Conservation (phyloP, 208 protist genomes). For the Wallacemonas sp. region DNA sequence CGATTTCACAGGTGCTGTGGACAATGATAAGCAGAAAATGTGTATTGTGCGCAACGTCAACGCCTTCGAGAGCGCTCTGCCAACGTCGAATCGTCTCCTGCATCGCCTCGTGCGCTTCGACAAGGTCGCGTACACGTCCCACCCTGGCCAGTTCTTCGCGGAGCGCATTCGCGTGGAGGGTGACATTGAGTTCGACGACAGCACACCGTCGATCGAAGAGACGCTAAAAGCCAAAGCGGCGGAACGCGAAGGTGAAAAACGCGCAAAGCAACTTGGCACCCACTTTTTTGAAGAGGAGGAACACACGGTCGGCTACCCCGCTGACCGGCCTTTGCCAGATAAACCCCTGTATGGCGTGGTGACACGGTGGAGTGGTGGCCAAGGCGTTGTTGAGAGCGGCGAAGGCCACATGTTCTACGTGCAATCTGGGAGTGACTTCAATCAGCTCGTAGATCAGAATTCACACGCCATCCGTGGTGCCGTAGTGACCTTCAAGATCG, state of each 20-base stretch:
- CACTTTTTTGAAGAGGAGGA: conserved; percentile 25
- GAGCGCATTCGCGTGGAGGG: conserved; percentile 68
- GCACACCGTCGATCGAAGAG: conserved; percentile 35
- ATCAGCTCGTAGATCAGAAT: conserved; percentile 67
- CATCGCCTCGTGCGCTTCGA: conserved; percentile 62
- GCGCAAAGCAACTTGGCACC: conserved; percentile 20
- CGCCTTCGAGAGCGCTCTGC: conserved; percentile 78
- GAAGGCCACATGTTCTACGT: conserved; percentile 74
- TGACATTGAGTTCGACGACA: conserved; percentile 47
- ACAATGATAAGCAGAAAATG: conserved; percentile 15
- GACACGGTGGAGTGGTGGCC: conserved; percentile 89
- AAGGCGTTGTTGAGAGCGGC: conserved; percentile 76
- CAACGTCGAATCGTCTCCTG: conserved; percentile 66
- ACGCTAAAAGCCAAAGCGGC: conserved; percentile 39
- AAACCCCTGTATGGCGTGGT: conserved; percentile 74
- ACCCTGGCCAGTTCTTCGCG: conserved; percentile 62
- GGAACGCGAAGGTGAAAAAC: conserved; percentile 26
- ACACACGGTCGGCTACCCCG: not conserved
- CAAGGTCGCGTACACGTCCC: conserved; percentile 64
- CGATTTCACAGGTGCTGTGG: conserved; percentile 1
- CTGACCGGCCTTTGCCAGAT: conserved; percentile 28
- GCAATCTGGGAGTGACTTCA: conserved; percentile 68
- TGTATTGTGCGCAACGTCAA: conserved; percentile 81
- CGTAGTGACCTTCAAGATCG: conserved; percentile 71
- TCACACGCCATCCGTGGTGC: conserved; percentile 72